A percentile compares a stretch with the other conserved stretches of the same genome.
phyloP scores from a whole-genome alignment of 2,329 filamentous ascomycete species.

The Didymellaceae sp. region DNA sequence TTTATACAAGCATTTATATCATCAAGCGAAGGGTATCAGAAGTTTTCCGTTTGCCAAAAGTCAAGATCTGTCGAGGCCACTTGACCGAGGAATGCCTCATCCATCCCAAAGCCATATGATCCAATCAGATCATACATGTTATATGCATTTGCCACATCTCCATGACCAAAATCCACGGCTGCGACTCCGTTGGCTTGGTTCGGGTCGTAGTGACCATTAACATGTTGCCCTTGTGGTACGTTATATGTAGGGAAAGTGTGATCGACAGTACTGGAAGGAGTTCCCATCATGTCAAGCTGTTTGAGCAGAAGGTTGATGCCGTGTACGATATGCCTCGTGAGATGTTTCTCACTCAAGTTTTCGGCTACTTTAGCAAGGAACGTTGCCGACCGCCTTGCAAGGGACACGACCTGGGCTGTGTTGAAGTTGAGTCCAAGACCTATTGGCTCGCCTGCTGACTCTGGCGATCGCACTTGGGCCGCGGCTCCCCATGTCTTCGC shows the following conservation, averaged over 20 bases:
- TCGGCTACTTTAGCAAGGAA: constrained; percentile 37
- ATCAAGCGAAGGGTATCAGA: constrained; percentile 20
- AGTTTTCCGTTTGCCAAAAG: constrained; percentile 38
- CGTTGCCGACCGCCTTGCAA: constrained; percentile 34
- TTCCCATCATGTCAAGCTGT: constrained; percentile 33
- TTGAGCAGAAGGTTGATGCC: constrained; percentile 38
- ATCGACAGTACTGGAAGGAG: constrained; percentile 21
- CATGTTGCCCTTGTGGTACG: constrained; percentile 2
- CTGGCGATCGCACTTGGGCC: constrained; percentile 34
- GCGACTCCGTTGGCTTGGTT: constrained; percentile 5
- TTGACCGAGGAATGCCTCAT: constrained; percentile 42
- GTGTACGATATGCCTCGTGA: constrained; percentile 39
- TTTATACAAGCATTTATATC: constrained; percentile 6
- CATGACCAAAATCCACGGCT: constrained; percentile 15
- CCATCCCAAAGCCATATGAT: constrained; percentile 43
- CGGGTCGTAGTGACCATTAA: constrained; percentile 5
- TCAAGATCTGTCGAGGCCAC: constrained; percentile 38
- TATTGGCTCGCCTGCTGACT: constrained; percentile 33
- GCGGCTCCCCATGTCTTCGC: constrained; percentile 54
- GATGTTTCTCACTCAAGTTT: constrained; percentile 39
- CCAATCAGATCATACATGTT: constrained; percentile 37
- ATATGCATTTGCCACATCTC: constrained; percentile 16
- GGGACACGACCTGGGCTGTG: constrained; percentile 36
- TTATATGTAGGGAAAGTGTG: constrained; percentile 13
- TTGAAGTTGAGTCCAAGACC: constrained; percentile 42